Percentiles rank a stretch among this genome's conserved stretches.
Conservation (phyloP, 306 rosid genomes). For the Rosa chinensis region DNA sequence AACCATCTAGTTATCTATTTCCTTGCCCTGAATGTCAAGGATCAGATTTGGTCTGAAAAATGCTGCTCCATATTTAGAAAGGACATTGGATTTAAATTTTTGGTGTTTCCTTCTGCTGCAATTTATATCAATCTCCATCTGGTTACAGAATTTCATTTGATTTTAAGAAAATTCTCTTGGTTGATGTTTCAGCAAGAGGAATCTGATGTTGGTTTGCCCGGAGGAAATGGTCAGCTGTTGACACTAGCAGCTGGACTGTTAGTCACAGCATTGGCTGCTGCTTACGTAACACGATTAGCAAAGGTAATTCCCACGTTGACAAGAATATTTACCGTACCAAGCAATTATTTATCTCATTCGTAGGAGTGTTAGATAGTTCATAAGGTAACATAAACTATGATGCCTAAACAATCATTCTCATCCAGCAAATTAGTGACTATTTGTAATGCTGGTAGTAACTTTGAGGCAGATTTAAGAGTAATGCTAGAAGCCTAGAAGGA, state of each 20-base stretch:
- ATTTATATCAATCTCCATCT: not conserved
- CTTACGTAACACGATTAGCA: slow-evolving; percentile 85
- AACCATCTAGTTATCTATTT: not conserved
- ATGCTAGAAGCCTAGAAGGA: not conserved
- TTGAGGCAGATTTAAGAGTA: not conserved
- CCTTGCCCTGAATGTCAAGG: not conserved
- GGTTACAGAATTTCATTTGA: not conserved
- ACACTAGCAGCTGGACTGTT: slow-evolving; percentile 86
- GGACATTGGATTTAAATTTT: not conserved
- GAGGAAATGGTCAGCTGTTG: slow-evolving; percentile 77
- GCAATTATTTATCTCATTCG: not conserved
- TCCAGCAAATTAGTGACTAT: not conserved
- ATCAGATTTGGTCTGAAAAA: not conserved
- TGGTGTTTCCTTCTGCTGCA: not conserved
- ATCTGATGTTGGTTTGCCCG: slow-evolving; percentile 54
- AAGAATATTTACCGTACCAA: not conserved
- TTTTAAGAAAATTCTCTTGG: not conserved
- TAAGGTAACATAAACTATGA: not conserved
- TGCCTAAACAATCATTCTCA: not conserved
- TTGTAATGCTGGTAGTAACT: not conserved
- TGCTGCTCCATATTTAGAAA: not conserved
- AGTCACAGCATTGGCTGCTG: slow-evolving; percentile 81
- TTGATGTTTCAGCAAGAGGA: slow-evolving; percentile 84
- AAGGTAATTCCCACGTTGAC: slow-evolving; percentile 48
- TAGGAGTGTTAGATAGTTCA: not conserved